Percentiles rank a stretch among this genome's conserved stretches.
phyloP scores from a whole-genome alignment of 2,329 filamentous ascomycete genomes.

The Hypoxylon sp. region DNA sequence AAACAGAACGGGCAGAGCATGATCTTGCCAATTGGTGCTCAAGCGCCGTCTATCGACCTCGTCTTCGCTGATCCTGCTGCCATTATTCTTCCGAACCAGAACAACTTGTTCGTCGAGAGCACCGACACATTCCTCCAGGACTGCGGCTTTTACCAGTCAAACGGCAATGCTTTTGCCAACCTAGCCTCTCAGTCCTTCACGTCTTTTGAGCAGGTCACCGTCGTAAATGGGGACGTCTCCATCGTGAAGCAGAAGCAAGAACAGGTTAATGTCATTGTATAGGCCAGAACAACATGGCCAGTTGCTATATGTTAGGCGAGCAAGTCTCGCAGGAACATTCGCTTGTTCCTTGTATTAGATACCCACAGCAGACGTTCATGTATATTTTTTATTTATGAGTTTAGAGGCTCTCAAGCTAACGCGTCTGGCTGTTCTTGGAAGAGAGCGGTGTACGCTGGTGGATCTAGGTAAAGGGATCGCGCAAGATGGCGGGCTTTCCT shows the following conservation, averaged over 20 bases:
- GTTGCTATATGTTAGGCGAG: conserved; percentile 16
- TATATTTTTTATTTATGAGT: conserved; percentile 15
- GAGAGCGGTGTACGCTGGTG: conserved; percentile 4
- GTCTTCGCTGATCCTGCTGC: conserved; percentile 57
- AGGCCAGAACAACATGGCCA: neutral
- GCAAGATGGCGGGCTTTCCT: conserved; percentile 21
- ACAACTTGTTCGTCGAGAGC: conserved; percentile 55
- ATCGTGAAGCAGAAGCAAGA: conserved; percentile 40
- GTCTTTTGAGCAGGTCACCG: conserved; percentile 49
- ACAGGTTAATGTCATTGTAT: conserved; percentile 22
- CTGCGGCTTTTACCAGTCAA: conserved; percentile 52
- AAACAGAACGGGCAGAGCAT: conserved; percentile 53
- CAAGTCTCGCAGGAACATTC: conserved; percentile 15
- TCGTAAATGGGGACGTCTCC: conserved; percentile 44
- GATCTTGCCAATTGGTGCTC: conserved; percentile 55
- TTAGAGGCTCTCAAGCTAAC: conserved; percentile 7
- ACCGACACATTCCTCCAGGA: conserved; percentile 54
- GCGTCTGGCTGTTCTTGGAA: conserved; percentile 14
- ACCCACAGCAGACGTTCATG: conserved; percentile 31
- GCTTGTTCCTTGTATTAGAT: conserved; percentile 33
- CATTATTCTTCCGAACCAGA: conserved; percentile 57
- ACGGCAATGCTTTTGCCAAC: conserved; percentile 52
- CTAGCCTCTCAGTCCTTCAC: conserved; percentile 50
- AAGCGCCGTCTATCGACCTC: conserved; percentile 47
- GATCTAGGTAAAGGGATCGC: conserved; percentile 9